phyloP scores from a whole-genome alignment of 257 asterid genomes.

The Forsythia viridissima region DNA sequence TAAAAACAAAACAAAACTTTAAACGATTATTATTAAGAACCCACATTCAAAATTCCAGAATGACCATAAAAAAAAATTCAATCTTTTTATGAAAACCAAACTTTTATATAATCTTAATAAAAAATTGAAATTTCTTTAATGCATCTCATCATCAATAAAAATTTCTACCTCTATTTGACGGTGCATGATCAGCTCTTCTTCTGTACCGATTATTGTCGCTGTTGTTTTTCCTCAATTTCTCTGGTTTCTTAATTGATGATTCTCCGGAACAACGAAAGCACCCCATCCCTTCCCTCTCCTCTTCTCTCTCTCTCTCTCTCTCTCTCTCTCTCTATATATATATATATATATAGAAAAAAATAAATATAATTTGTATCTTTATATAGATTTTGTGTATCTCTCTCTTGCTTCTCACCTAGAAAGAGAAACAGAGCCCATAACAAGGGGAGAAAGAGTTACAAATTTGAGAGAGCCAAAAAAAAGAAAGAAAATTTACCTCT shows the following conservation, averaged over 20 bases:
- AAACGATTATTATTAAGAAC: constrained; percentile 1
- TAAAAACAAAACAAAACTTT: neutral
- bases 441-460: constrained; percentile 9
- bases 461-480: too few relatives aligned
- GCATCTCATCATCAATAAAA: neutral
- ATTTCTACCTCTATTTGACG: constrained; percentile 35
- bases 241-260: constrained; percentile 49
- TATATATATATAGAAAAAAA: neutral
- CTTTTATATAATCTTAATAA: too few relatives aligned
- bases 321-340: too few relatives aligned
- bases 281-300: constrained; percentile 46
- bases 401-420: constrained; percentile 19
- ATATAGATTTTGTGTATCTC: neutral
- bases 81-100: constrained; percentile 12
- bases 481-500: neutral
- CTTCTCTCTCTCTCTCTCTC: neutral
- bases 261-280: constrained; percentile 76
- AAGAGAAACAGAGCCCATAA: constrained; percentile 21
- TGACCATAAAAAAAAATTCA: neutral
- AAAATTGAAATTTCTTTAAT: neutral
- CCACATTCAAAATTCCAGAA: constrained; percentile 22
- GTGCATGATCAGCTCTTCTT: constrained; percentile 37
- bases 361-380: neutral
- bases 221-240: constrained; percentile 25
- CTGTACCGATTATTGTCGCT: constrained; percentile 24